Percentiles rank a stretch among this genome's conserved stretches.
These are phyloP conservation scores for Phytophthora hibernalis DNA, from an alignment of 352 stramenopile genomes.

Conservation along the genomic window DNA sequence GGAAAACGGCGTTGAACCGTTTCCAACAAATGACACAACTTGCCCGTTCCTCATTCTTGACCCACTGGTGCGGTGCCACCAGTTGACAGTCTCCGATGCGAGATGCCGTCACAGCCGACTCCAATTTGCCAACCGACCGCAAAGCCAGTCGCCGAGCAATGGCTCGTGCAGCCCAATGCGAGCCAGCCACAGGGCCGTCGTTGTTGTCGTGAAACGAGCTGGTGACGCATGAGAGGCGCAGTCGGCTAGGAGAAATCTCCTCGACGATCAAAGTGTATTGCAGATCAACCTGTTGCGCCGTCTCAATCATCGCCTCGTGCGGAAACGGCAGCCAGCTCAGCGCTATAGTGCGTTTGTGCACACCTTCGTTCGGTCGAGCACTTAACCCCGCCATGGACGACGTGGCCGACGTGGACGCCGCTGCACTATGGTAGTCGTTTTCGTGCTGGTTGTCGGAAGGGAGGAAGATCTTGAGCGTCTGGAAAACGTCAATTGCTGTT, in stretches of 20 bases:
- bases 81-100: constrained; percentile 55
- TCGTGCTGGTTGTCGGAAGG: constrained; percentile 42
- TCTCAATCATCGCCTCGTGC: constrained; percentile 36
- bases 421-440: constrained; percentile 19
- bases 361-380: constrained; percentile 46
- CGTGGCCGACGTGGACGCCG: constrained; percentile 21
- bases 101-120: constrained; percentile 53
- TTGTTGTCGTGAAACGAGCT: constrained; percentile 62
- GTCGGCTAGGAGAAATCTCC: constrained; percentile 51
- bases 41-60: constrained; percentile 65
- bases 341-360: constrained; percentile 68
- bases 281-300: constrained; percentile 47
- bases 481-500: constrained; percentile 73
- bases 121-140: constrained; percentile 55
- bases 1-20: constrained; percentile 62
- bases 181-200: constrained; percentile 34
- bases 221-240: constrained; percentile 66
- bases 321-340: constrained; percentile 68
- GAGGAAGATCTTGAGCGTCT: constrained; percentile 66
- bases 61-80: constrained; percentile 60
- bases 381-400: constrained; percentile 35
- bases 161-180: constrained; percentile 37
- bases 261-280: constrained; percentile 76
- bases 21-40: constrained; percentile 76
- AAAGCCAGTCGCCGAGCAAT: constrained; percentile 58